These are phyloP conservation scores for Emiliania huxleyi DNA, from an alignment of 78 protist species.

Conservation along the genomic window DNA sequence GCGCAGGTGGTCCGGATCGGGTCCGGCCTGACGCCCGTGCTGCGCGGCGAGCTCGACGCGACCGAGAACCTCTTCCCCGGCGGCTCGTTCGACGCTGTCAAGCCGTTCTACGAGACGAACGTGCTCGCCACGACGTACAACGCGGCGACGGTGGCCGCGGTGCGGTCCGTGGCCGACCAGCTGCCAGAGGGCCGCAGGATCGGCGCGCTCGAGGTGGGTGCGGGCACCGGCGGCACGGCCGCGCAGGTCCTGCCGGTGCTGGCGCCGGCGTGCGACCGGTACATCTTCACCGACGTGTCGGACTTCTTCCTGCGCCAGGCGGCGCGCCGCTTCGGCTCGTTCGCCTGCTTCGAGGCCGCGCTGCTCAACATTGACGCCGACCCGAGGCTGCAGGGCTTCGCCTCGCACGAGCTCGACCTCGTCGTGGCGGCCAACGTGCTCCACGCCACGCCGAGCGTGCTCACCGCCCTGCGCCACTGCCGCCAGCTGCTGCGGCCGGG, in stretches of 20 bases:
- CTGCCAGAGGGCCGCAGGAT: background rate
- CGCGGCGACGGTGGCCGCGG: background rate
- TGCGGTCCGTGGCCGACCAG: background rate
- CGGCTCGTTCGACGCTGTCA: background rate
- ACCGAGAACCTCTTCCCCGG: background rate
- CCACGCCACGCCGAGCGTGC: background rate
- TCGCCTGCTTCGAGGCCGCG: background rate
- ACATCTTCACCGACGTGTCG: background rate
- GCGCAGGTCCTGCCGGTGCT: background rate
- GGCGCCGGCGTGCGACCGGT: background rate
- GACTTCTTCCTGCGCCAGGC: background rate
- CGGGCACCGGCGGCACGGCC: background rate
- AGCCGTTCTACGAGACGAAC: background rate
- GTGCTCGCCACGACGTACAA: background rate
- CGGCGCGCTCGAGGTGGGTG: background rate
- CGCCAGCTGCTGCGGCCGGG: background rate
- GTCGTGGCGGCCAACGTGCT: background rate
- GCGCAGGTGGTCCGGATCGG: background rate
- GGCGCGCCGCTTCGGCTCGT: background rate
- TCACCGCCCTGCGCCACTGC: background rate
- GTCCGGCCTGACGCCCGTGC: background rate
- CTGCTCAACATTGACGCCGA: background rate
- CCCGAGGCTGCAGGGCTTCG: background rate
- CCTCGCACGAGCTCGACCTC: background rate
- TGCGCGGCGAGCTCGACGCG: background rate